A percentile compares a stretch with the other conserved stretches of the same genome.
Evolutionary conservation across 2,329 filamentous ascomycete genomes (phyloP).

Genomic region (Sporothrix schenckii): DNA sequence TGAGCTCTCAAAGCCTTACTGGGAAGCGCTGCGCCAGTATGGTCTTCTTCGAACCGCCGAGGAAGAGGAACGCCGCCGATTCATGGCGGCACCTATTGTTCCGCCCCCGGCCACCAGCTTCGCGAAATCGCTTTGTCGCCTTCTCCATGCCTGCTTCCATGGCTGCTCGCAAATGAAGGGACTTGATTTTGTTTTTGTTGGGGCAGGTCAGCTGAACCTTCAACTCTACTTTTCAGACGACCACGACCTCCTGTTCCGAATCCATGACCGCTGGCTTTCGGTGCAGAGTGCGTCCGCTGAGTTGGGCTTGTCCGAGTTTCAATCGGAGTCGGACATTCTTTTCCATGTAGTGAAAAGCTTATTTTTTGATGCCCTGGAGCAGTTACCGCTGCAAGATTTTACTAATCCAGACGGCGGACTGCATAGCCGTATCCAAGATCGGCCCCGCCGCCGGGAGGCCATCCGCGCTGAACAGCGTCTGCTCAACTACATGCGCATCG

Average conservation of each 20-base stretch:
- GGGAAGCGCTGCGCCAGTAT: not conserved
- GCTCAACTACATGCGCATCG: not conserved
- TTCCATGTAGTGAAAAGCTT: not conserved
- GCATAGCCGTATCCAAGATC: not conserved
- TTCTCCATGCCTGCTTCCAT: not conserved
- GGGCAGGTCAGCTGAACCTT: not conserved
- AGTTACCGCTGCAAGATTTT: not conserved
- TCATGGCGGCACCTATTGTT: not conserved
- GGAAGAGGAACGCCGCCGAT: not conserved
- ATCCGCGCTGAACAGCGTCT: not conserved
- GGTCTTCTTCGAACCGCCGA: not conserved
- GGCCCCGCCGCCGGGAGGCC: not conserved
- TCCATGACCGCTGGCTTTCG: slow-evolving; percentile 4
- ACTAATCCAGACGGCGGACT: too few species aligned
- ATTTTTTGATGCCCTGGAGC: not conserved
- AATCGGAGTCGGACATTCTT: not conserved
- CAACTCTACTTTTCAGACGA: slow-evolving; percentile 4
- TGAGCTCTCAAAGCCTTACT: not conserved
- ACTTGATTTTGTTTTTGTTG: not conserved
- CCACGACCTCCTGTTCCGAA: not conserved
- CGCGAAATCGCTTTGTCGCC: not conserved
- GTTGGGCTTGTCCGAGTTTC: not conserved
- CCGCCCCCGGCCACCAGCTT: not conserved
- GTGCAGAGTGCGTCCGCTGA: not conserved
- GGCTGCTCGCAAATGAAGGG: not conserved